Base-by-base conservation (phyloP, 768 basidiomycete genomes). In the Epithele typhae region DNA sequence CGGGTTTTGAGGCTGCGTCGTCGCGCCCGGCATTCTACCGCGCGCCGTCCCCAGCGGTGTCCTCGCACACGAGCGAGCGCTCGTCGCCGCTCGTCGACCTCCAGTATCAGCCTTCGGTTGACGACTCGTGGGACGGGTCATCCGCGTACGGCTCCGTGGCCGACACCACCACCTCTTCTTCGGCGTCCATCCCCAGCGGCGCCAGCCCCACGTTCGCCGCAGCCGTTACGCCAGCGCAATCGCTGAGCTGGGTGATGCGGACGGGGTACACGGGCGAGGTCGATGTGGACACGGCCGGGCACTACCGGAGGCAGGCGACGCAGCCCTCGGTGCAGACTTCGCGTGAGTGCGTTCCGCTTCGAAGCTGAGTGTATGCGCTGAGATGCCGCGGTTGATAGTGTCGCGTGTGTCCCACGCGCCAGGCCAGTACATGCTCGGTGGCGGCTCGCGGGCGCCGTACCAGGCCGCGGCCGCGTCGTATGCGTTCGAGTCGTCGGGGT, bases 201-300 rank as follows among this genome's bases (percentile, higher is more conserved):
- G 22, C 35, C 24, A 48, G 47, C 27, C 42, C 46, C 12, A 46
- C 43, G 19, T 59, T 59, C 48, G 38, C 51, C 43, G 44, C 52
- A 9, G 45, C 56, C 41, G 52, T 56, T 49, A 59, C 58, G 8
- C 58, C 58, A 25, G 58, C 58, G 41, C 54, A 59, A 41, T 48
- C 48, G 5, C 47, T 59, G 22, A 37, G 38, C 12, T 57, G 56
- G 56, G 43, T 41, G 25, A 5, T 46, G 36, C 48, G 27, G n/a
- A n/a, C n/a, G n/a, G n/a, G n/a, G 8, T 30, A 30, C 14, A 30
- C 14, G 27, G 27, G 52, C 34, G 49, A 45, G 23, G 23, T 25
- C 21, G 50, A 38, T 25, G 21, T 42, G 18, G 41, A 43, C 17
- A 21, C 40, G 40, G 39, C 42, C 27, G 18, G 44, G 12, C 34